Base-by-base conservation (phyloP, 371 early-diverging fungal genomes). In the Mucor indicus region DNA sequence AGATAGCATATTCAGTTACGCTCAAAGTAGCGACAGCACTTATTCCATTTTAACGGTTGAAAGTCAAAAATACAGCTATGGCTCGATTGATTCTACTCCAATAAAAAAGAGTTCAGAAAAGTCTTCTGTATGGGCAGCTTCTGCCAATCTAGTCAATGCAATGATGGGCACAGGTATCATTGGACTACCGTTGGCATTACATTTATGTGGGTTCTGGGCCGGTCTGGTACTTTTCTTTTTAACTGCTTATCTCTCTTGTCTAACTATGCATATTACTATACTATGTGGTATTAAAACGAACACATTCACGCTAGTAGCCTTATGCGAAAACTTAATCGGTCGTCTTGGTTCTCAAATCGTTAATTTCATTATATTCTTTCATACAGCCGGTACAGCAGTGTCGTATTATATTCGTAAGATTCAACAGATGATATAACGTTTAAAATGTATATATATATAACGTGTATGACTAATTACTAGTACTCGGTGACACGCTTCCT, bases 131-230 rank as follows among this genome's bases (percentile, higher is more conserved):
- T 27, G 33, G 37, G 55, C 44, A 12, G 49, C 49, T 19, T 55
- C 72, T 12, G 53, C 75, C 39, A 77, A 74, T 29, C 53, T 81
- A 35, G 65, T 76, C 12, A 81, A 80, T 47, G 72, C 80, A 16
- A 81, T 76, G 42, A 78, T 81, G 59, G 81, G 81, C 1, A 71
- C 77, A n/a, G 81, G 81, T 20, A 72, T 81, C 32, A 62, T 81
- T 25, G 81, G 80, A 0, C 44, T 81, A n/a, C 67, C 78, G 3
- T 63, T 76, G 21, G 75, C 81, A 9, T 47, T 78, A 30, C 62
- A 63, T 38, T 51, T 74, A 17, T 70, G 78, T 46, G 82, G 82
- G 6, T 75, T 81, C 37, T 75, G 80, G 60, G 21, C 67, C 1
- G 82, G 82, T 11, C 37, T 81, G 19, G 20, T 58, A 0, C 62